Evolutionary conservation across 2,329 filamentous ascomycete genomes (phyloP), one percentile per base, ranked within the genome.

Genomic region (Lasiodiplodia hormozganensis): DNA sequence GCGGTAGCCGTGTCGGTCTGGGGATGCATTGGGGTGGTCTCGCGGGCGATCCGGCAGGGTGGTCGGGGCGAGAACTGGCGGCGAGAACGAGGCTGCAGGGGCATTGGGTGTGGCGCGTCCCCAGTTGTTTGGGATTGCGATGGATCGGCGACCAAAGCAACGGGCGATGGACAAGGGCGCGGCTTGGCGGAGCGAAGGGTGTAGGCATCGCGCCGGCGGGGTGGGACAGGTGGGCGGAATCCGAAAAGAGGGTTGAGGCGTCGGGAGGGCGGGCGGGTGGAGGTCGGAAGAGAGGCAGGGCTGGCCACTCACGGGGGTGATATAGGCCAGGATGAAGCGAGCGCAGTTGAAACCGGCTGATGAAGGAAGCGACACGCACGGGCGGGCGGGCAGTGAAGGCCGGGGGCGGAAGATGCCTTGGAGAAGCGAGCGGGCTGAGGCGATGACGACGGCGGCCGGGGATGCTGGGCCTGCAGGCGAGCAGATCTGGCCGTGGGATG

Each of bases 241-340:
- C 40, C 58, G 58, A 23, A 62, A 62, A 62, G 58, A 62, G 58
- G 58, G 58, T 62, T 62, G 58, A 62, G 58, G 58, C 58, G 58
- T 62, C 58, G 58, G 58, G 58, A 62, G 21, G 58, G 58, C 58
- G 58, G 57, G 28, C 58, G 58, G 58, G 58, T 62, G 58, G 58
- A 62, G 23, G 43, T 62, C 58, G 58, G 58, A n/a, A 36, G 18
- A 18, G 58, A 38, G 43, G 40, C 58, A 62, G 40, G 58, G 58
- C 58, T 62, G 58, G 58, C 58, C 58, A 62, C 58, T 62, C 47
- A 49, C 4, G 40, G 14, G 40, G 10, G 40, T 34, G 58, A 23
- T 62, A 62, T 62, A 62, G 58, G 28, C 58, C 23, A 40, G 58
- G 58, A 34, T 64, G 60, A 64, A 64, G 60, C 60, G 60, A 25